Base-by-base conservation (phyloP, 306 rosid species). In the Vicia faba region DNA sequence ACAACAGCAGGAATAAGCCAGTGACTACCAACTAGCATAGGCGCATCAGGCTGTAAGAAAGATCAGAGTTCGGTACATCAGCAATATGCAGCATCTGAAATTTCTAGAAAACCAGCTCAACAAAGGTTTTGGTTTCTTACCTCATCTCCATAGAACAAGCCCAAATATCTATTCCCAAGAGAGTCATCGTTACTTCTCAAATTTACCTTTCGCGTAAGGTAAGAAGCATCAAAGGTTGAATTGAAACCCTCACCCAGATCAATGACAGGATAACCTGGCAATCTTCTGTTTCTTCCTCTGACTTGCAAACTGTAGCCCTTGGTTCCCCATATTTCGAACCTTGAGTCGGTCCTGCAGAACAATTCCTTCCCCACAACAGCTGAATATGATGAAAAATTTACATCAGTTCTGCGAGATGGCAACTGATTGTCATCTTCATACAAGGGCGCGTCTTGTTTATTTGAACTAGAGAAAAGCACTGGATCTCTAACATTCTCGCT, bases 341-440 rank as follows among this genome's bases (percentile, higher is more conserved):
- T 85, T 6, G 95, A 67, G 77, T 93, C 99, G 19, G 78, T 80
- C 71, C 80, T 66, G 79, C 97, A 93, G 61, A 79, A 72, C 85
- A 90, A 75, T 66, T 89, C 96, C 76, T 90, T 93, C 38, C 92
- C 96, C 44, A 64, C 60, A 14, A 86, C 96, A 38, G 87, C 85
- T 5, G 99, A 93, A 84, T 90, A 90, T 31, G 78, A 35, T 20
- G 96, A 93, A 74, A 93, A 93, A 76, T 90, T 93, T 44, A 90
- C 90, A 51, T 93, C 97, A 3, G 96, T 86, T 80, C 99, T 77
- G 60, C 96, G 99, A 28, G 97, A 80, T 5, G 97, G 97, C 68
- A 93, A 82, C 75, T 86, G 89, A 59, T 80, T 85, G 45, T 90
- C 95, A 12, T 85, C 97, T 59, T 75, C 82, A 74, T 86, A 75